These are phyloP conservation scores for Xylaria polymorpha DNA, from an alignment of 2,329 filamentous ascomycete genomes.

Conservation along the genomic window DNA sequence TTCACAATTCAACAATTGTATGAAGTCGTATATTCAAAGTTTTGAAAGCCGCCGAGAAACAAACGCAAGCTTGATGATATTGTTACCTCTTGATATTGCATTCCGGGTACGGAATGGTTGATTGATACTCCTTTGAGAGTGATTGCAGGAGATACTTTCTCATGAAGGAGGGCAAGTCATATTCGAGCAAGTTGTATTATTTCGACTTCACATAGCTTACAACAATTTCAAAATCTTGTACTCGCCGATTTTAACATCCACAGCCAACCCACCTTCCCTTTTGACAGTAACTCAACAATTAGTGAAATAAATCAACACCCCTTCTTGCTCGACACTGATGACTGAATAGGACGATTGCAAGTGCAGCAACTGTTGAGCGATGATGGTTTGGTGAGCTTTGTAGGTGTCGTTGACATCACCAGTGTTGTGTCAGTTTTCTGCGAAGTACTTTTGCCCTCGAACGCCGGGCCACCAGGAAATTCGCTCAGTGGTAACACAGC, in stretches of 20 bases:
- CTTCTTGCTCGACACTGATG: not conserved
- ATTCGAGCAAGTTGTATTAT: conserved; percentile 2
- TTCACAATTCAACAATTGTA: not conserved
- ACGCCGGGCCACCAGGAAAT: not conserved
- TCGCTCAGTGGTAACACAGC: conserved; percentile 27
- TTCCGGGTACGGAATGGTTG: not conserved
- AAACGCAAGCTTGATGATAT: not conserved
- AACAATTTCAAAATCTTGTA: not conserved
- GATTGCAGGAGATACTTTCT: not conserved
- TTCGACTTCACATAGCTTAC: not conserved
- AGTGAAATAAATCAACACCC: not conserved
- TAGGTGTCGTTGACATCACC: not conserved
- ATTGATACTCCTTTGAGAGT: not conserved
- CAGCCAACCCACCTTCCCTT: too few species aligned
- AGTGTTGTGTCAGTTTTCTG: conserved; percentile 23
- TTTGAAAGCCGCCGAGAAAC: too few species aligned
- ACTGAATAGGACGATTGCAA: not conserved
- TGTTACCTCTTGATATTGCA: not conserved
- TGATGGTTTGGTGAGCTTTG: not conserved
- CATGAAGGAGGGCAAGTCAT: not conserved
- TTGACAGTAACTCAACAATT: not conserved
- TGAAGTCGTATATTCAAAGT: not conserved
- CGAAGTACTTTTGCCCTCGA: conserved; percentile 11
- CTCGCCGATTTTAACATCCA: conserved; percentile 2
- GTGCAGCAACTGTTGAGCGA: not conserved